Evolutionary conservation across 768 basidiomycete genomes (phyloP).

Genomic region (Suillus variegatus): DNA sequence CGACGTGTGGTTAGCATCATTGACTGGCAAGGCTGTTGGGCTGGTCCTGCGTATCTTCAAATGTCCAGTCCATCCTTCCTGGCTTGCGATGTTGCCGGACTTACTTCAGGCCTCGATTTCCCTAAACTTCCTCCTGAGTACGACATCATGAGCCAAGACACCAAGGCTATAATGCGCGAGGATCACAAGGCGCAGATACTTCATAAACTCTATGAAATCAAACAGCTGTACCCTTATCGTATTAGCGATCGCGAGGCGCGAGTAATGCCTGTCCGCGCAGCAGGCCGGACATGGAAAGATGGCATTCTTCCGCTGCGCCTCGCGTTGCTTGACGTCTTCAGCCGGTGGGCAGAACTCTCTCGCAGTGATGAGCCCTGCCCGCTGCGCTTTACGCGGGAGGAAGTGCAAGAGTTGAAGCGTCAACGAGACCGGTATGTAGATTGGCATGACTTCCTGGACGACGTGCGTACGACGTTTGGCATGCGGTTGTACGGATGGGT

Average conservation of each 20-base stretch:
- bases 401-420: slow-evolving; percentile 13
- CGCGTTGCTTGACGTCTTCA: slow-evolving; percentile 15
- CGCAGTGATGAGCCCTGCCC: slow-evolving; percentile 15
- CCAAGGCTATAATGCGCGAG: slow-evolving; percentile 12
- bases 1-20: slow-evolving; percentile 25
- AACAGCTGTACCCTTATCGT: slow-evolving; percentile 18
- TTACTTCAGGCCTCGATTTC: slow-evolving; percentile 14
- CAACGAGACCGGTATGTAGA: slow-evolving; percentile 17
- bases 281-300: slow-evolving; percentile 20
- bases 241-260: slow-evolving; percentile 12
- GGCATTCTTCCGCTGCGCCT: slow-evolving; percentile 18
- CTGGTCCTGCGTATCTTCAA: slow-evolving; percentile 18
- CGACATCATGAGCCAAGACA: slow-evolving; percentile 13
- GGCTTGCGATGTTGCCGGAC: slow-evolving; percentile 5
- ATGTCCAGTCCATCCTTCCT: slow-evolving; percentile 17
- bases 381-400: slow-evolving; percentile 17
- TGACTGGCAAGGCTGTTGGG: slow-evolving; percentile 31
- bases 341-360: slow-evolving; percentile 14
- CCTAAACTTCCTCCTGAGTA: slow-evolving; percentile 16
- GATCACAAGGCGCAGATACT: slow-evolving; percentile 18
- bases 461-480: slow-evolving; percentile 15
- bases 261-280: slow-evolving; percentile 18
- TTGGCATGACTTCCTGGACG: slow-evolving; percentile 18
- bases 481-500: slow-evolving; percentile 20
- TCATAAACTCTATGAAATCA: slow-evolving; percentile 18